Evolutionary conservation across 495 filamentous ascomycete species (phyloP).

Genomic region (Gamarada debralockiae): DNA sequence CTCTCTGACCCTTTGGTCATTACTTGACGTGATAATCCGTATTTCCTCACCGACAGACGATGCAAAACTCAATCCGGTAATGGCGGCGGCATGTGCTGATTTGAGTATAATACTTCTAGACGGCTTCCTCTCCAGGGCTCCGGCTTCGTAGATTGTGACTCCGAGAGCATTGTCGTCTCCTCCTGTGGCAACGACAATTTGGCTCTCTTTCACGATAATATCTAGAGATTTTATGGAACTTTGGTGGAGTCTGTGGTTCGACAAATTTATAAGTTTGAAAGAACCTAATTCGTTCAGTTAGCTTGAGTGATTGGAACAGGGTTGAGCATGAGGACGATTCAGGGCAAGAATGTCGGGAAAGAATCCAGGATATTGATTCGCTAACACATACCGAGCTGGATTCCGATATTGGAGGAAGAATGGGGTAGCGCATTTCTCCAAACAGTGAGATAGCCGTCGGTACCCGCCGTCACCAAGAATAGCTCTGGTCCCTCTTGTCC

Average conservation of each 20-base stretch:
- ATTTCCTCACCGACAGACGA: background rate
- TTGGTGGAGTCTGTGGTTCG: constrained; percentile 55
- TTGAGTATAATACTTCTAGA: constrained; percentile 45
- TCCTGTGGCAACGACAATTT: constrained; percentile 61
- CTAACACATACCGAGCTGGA: constrained; percentile 2
- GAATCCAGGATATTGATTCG: too few relatives aligned
- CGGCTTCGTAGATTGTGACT: constrained; percentile 34
- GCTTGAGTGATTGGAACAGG: too few relatives aligned
- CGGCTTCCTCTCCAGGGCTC: background rate
- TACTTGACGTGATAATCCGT: constrained; percentile 58
- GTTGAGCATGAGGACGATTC: too few relatives aligned
- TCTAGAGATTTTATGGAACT: constrained; percentile 65
- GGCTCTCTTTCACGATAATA: background rate
- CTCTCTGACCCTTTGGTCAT: constrained; percentile 76
- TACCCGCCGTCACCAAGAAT: constrained; percentile 48
- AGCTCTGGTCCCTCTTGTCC: background rate
- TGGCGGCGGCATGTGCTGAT: constrained; percentile 74
- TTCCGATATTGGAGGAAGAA: background rate
- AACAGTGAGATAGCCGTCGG: constrained; percentile 40
- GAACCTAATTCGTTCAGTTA: too few relatives aligned
- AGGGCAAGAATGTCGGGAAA: too few relatives aligned
- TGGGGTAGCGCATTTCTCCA: constrained; percentile 21
- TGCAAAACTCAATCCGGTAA: constrained; percentile 62
- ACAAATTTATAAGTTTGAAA: constrained; percentile 20
- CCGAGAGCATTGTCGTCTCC: constrained; percentile 81